Conservation (phyloP, 441 rosid species). For the Arabidopsis lyrata region DNA sequence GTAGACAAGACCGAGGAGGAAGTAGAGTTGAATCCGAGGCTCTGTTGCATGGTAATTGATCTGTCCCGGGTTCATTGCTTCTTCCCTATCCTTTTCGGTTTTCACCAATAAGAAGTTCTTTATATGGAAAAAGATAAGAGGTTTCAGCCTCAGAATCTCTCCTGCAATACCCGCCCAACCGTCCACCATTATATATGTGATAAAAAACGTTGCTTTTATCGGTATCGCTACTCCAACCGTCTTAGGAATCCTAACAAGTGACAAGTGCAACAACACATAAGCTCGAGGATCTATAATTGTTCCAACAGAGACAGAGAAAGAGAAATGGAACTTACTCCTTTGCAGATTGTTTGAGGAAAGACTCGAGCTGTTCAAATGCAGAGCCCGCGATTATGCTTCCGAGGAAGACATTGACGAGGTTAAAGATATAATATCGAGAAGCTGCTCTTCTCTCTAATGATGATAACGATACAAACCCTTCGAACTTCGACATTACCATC, state of each 20-base stretch:
- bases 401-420: constrained; percentile 83
- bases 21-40: constrained; percentile 93
- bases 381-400: constrained; percentile 79
- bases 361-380: constrained; percentile 83
- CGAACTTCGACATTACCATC: constrained; percentile 98
- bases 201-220: constrained; percentile 88
- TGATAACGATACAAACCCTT: constrained; percentile 85
- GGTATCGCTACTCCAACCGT: constrained; percentile 96
- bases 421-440: constrained; percentile 79
- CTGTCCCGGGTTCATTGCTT: constrained; percentile 97
- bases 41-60: constrained; percentile 85
- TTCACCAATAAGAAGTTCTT: constrained; percentile 93
- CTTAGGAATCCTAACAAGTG: constrained; percentile 67
- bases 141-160: constrained; percentile 86
- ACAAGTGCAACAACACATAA: constrained; percentile 13
- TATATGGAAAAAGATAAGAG: constrained; percentile 83
- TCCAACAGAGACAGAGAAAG: constrained; percentile 1
- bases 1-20: constrained; percentile 93
- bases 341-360: constrained; percentile 75
- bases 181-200: constrained; percentile 94
- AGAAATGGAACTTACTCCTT: constrained; percentile 57
- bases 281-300: background rate
- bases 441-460: constrained; percentile 93
- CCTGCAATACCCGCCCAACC: constrained; percentile 99
- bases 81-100: constrained; percentile 97